Percentiles rank a stretch among this genome's conserved stretches.
phyloP scores from a whole-genome alignment of 2,329 filamentous ascomycete species.

The Aureobasidium sp. region DNA sequence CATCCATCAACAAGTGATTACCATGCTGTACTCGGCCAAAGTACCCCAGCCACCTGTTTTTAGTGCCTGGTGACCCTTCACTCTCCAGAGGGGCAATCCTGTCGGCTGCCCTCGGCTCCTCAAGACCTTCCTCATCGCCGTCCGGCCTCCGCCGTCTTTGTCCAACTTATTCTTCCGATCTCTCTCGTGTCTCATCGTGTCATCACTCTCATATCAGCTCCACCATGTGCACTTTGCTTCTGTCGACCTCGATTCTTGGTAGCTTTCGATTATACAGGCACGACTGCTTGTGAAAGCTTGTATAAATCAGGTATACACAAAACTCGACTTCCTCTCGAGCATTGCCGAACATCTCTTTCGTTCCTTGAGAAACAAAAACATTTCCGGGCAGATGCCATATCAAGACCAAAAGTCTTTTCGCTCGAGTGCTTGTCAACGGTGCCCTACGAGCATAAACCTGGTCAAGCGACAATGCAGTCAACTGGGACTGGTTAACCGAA shows the following conservation, averaged over 20 bases:
- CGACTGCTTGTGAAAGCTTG: background rate
- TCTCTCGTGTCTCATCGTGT: background rate
- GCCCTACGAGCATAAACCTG: too few relatives aligned
- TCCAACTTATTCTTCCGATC: background rate
- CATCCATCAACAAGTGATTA: background rate
- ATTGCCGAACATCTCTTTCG: too few relatives aligned
- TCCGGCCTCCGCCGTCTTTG: background rate
- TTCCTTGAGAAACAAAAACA: too few relatives aligned
- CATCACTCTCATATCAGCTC: background rate
- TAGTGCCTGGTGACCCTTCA: constrained; percentile 4
- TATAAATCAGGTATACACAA: background rate
- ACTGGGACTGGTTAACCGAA: too few relatives aligned
- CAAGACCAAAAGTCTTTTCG: too few relatives aligned
- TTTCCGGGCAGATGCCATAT: too few relatives aligned
- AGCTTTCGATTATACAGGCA: background rate
- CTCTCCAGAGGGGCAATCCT: background rate
- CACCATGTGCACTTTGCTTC: background rate
- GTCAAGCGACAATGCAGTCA: too few relatives aligned
- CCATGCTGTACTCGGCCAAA: background rate
- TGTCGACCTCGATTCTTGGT: background rate
- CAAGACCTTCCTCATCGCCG: background rate
- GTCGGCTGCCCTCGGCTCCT: constrained; percentile 8
- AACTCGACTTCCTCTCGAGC: too few relatives aligned
- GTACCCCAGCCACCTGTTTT: constrained; percentile 2
- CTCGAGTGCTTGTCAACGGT: too few relatives aligned